phyloP scores from a whole-genome alignment of 805 yeast species.

The Ogataea ganodermae region DNA sequence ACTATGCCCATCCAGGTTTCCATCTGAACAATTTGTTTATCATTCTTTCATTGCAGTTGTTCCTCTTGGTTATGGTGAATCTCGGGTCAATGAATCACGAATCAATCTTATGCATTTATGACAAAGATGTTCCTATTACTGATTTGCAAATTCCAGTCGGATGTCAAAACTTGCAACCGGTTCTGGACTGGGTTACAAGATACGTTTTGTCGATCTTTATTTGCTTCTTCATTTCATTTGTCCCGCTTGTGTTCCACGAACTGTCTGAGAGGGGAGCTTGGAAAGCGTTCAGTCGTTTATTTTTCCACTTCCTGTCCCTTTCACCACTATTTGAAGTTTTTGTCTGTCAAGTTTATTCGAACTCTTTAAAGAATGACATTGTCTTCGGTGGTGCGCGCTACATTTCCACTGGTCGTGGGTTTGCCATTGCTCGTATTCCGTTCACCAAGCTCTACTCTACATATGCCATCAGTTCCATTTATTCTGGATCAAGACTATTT shows the following conservation, averaged over 20 bases:
- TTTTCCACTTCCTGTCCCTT: slow-evolving; percentile 75
- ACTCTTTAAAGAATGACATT: slow-evolving; percentile 71
- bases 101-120: slow-evolving; percentile 65
- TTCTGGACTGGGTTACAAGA: slow-evolving; percentile 85
- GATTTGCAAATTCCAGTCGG: slow-evolving; percentile 77
- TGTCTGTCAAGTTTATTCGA: slow-evolving; percentile 90
- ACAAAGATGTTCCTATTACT: slow-evolving; percentile 67
- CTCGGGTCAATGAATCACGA: slow-evolving; percentile 79
- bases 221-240: slow-evolving; percentile 88
- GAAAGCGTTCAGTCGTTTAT: slow-evolving; percentile 69
- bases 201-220: slow-evolving; percentile 89
- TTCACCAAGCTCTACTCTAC: slow-evolving; percentile 73
- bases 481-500: slow-evolving; percentile 71
- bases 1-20: slow-evolving; percentile 96
- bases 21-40: slow-evolving; percentile 90
- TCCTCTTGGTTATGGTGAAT: slow-evolving; percentile 77
- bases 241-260: slow-evolving; percentile 87
- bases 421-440: slow-evolving; percentile 80
- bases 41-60: slow-evolving; percentile 81
- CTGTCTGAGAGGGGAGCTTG: slow-evolving; percentile 80
- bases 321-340: slow-evolving; percentile 94
- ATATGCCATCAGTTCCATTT: slow-evolving; percentile 75
- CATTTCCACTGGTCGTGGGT: slow-evolving; percentile 91
- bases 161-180: slow-evolving; percentile 83
- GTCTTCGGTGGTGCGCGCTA: slow-evolving; percentile 91